These are phyloP conservation scores for Cystofilobasidium bisporidii DNA, from an alignment of 768 basidiomycete species.

Conservation along the genomic window DNA sequence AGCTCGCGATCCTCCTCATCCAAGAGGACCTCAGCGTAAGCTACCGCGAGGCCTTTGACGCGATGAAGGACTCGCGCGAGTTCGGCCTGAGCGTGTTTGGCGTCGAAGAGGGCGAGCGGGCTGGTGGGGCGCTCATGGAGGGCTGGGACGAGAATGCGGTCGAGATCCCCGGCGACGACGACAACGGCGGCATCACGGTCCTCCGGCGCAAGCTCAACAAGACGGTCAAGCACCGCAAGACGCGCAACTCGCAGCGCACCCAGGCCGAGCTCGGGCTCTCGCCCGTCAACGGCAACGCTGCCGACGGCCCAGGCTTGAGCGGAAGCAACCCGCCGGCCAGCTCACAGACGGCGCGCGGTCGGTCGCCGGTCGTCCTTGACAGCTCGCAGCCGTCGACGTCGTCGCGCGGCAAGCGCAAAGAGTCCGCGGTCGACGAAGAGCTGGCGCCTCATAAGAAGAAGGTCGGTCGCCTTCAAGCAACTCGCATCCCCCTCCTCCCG, in stretches of 20 bases:
- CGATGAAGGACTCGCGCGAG: constrained; percentile 14
- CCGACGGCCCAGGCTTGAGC: not conserved
- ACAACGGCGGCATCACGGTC: not conserved
- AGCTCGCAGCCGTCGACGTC: not conserved
- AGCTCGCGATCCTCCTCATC: constrained; percentile 21
- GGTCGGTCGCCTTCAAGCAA: not conserved
- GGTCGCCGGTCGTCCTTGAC: not conserved
- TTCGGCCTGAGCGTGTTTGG: constrained; percentile 19
- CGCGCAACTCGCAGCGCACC: not conserved
- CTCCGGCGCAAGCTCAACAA: not conserved
- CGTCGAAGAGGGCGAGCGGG: constrained; percentile 19
- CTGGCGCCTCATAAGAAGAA: not conserved
- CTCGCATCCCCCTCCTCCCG: not conserved
- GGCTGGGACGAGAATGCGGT: constrained; percentile 11
- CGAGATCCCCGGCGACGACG: not conserved
- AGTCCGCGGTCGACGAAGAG: not conserved
- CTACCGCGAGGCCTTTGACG: constrained; percentile 9
- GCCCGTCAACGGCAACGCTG: not conserved
- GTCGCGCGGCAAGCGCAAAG: not conserved
- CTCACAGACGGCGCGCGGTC: not conserved
- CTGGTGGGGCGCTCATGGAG: constrained; percentile 21
- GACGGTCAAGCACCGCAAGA: not conserved
- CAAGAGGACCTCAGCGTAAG: constrained; percentile 14
- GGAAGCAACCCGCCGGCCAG: not conserved
- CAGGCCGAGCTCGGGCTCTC: not conserved